Evolutionary conservation across 352 stramenopile species (phyloP), one percentile per base, ranked within the genome.

Genomic region (Halophytophthora batemanensis): DNA sequence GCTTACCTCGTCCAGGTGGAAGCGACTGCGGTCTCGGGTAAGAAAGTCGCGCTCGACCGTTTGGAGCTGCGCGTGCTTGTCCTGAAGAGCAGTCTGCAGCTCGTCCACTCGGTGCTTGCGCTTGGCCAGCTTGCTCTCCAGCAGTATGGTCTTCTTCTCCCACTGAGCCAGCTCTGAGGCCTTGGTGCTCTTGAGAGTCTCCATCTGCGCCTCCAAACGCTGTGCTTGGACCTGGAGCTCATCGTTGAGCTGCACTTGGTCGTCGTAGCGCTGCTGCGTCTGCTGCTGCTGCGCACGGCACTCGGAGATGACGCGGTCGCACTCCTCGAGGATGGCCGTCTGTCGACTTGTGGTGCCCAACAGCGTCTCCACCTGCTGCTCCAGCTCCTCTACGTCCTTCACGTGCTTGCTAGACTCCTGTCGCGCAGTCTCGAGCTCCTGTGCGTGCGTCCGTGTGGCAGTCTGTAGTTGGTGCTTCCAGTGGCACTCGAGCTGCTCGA

Each of bases 311-410:
- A 65, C 66, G 14, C 74, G 77, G 39, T 90, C 75, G 37, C 75
- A 90, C 39, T 90, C 80, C 37, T 90, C 77, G 29, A 88, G 87
- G 46, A 90, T 67, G n/a, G 60, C 64, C 25, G 77, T 88, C 53
- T 90, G 80, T 6, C 77, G 53, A 38, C 79, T 62, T 3, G 80
- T 87, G 21, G 80, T 90, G 7, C 64, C 63, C 17, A 85, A 58
- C 33, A 90, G 53, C 2, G 76, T 66, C 50, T 75, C 59, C 6
- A 83, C 72, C 25, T 79, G 74, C 14, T 73, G 14, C 35, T 85
- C 63, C 14, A 77, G 53, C 15, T 69, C 48, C 2, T 37, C 45
- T n/a, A 71, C 52, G 5, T 78, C 57, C 11, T 29, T 29, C 28
- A 54, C 43, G 2, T 78, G 53, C 23, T 66, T 65, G 13, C 53